Evolutionary conservation across 495 filamentous ascomycete species (phyloP), one percentile per base, ranked within the genome.

Genomic region (Sordaria brevicollis): DNA sequence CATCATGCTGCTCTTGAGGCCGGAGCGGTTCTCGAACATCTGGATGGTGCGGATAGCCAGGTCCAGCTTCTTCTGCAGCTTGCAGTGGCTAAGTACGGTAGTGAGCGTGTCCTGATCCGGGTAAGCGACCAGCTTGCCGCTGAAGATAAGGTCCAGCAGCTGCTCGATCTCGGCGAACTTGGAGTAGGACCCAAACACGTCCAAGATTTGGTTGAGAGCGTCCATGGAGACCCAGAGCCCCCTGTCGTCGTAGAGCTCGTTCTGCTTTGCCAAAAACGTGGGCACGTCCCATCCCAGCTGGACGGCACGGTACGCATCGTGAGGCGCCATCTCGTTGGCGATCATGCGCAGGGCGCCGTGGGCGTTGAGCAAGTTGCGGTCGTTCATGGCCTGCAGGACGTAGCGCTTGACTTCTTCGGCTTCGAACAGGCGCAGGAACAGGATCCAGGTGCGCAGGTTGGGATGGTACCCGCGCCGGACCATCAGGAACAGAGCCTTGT

Each of bases 391-490:
- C 5, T 68, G 72, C 1, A 81, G 41, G 25, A 83, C 73, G 70
- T 78, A 77, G 5, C 75, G 73, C 68, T 75, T 79, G n/a, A 77
- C 72, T 7, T 75, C 72, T 70, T 80, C 80, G 38, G 75, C 75
- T 66, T 81, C 65, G 67, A 84, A 73, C 67, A 84, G 71, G 31
- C 75, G 70, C 21, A 84, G 54, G 69, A 84, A 81, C 6, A 80
- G 71, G 1, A 75, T 67, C 83, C 83, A 85, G 5, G 80, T 80
- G 31, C 73, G 71, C 2, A 74, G 65, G 49, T 80, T 77, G 0
- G 79, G 74, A n/a, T 35, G 65, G 34, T 71, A 68, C 7, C 78
- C 78, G 38, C 70, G 72, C 4, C 67, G 62, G 33, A 74, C 41
- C 82, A 85, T 82, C 17, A 70, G 67, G 21, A 68, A 68, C 31